phyloP scores from a whole-genome alignment of 768 basidiomycete species.

The Suillus lakei region DNA sequence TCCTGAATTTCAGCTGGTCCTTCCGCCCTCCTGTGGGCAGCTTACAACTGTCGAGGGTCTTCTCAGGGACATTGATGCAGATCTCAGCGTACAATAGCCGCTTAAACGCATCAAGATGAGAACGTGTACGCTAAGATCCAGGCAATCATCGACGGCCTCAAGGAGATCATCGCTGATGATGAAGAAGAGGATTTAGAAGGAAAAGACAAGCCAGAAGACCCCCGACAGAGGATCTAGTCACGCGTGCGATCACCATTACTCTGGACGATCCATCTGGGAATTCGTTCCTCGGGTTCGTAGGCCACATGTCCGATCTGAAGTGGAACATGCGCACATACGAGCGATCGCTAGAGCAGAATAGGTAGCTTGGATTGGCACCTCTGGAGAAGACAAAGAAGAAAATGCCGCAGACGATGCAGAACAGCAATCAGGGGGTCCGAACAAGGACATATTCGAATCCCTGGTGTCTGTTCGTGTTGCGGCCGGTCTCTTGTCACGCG shows the following conservation, averaged over 20 bases:
- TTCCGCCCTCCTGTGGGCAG: constrained; percentile 90
- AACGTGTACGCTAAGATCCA: constrained; percentile 76
- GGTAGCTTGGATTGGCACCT: constrained; percentile 72
- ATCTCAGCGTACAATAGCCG: constrained; percentile 83
- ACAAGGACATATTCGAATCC: constrained; percentile 90
- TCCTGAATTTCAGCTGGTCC: constrained; percentile 88
- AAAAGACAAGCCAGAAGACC: constrained; percentile 38
- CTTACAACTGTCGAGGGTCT: constrained; percentile 97
- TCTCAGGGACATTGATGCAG: constrained; percentile 77
- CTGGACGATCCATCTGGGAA: constrained; percentile 95
- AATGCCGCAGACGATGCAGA: constrained; percentile 20
- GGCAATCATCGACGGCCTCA: constrained; percentile 65
- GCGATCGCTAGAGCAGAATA: constrained; percentile 81
- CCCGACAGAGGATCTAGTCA: constrained; percentile 51
- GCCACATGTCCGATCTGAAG: constrained; percentile 86
- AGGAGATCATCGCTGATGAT: constrained; percentile 65
- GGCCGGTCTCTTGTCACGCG: constrained; percentile 80
- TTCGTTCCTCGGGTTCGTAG: constrained; percentile 91
- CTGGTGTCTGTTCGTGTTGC: constrained; percentile 88
- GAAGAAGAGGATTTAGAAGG: constrained; percentile 44
- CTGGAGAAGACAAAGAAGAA: constrained; percentile 40
- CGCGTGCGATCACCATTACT: constrained; percentile 78
- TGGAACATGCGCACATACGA: constrained; percentile 89
- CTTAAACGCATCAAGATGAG: constrained; percentile 81
- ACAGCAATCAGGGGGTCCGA: constrained; percentile 42